phyloP scores from a whole-genome alignment of 1,284 basidiomycete genomes.

The Cryptococcus hybrid region DNA sequence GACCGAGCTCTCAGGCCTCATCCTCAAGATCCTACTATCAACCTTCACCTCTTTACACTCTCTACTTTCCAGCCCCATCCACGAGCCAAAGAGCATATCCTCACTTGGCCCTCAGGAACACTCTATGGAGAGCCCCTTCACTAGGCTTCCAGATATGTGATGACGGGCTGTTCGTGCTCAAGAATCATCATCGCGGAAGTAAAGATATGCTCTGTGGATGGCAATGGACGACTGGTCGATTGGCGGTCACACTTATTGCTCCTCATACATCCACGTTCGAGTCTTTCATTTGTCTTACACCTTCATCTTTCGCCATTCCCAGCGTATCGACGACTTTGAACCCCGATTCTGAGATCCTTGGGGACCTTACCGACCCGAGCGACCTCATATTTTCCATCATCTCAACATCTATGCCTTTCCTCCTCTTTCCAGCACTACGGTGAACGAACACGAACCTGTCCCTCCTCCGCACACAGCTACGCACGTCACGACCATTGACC shows the following conservation, averaged over 20 bases:
- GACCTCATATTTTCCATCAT: constrained; percentile 39
- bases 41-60: constrained; percentile 40
- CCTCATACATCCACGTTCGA: constrained; percentile 29
- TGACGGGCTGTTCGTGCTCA: constrained; percentile 43
- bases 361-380: constrained; percentile 20
- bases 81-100: constrained; percentile 22
- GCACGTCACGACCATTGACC: constrained; percentile 36
- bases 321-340: constrained; percentile 27
- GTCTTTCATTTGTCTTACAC: constrained; percentile 39
- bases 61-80: constrained; percentile 45
- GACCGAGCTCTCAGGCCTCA: not conserved
- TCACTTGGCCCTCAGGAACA: constrained; percentile 24
- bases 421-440: constrained; percentile 18
- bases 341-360: constrained; percentile 16
- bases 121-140: constrained; percentile 10
- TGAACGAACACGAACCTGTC: not conserved
- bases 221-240: constrained; percentile 48
- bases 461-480: constrained; percentile 30
- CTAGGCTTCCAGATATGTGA: constrained; percentile 49
- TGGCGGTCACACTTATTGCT: constrained; percentile 28
- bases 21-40: not conserved
- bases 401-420: constrained; percentile 43
- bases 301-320: constrained; percentile 39
- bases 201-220: constrained; percentile 37
- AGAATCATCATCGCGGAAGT: constrained; percentile 18